phyloP scores from a whole-genome alignment of 2,329 filamentous ascomycete genomes.

The Pezizomycotina sp. region DNA sequence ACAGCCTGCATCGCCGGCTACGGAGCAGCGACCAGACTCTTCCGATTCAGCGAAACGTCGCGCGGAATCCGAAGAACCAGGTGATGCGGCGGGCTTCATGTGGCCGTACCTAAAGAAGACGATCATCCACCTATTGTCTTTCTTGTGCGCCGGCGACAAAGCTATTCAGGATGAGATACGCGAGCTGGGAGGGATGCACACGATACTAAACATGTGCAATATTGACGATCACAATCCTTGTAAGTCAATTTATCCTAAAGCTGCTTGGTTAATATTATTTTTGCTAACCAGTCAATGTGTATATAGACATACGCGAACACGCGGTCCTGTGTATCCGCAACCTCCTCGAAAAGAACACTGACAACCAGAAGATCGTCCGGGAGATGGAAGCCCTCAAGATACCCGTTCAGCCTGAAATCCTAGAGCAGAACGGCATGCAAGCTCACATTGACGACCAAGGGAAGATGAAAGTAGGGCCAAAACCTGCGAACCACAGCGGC shows the following conservation, averaged over 20 bases:
- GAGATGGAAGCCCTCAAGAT: conserved; percentile 24
- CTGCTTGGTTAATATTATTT: background rate
- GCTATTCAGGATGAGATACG: conserved; percentile 23
- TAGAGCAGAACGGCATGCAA: conserved; percentile 25
- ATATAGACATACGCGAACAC: conserved; percentile 25
- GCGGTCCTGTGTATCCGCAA: conserved; percentile 24
- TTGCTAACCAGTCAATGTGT: background rate
- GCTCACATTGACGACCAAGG: conserved; percentile 26
- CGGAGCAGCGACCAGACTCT: too few species aligned
- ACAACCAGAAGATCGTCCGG: conserved; percentile 23
- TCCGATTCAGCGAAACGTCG: too few species aligned
- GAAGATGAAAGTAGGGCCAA: conserved; percentile 21
- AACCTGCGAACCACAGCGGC: conserved; percentile 1
- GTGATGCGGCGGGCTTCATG: conserved; percentile 25
- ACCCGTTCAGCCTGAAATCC: conserved; percentile 24
- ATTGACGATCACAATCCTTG: conserved; percentile 26
- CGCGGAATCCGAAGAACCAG: too few species aligned
- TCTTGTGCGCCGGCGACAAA: conserved; percentile 22
- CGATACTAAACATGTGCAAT: conserved; percentile 24
- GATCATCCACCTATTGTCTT: conserved; percentile 21
- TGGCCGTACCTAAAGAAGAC: conserved; percentile 26
- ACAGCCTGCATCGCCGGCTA: too few species aligned
- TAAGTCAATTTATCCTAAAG: conserved; percentile 12
- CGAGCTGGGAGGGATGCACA: conserved; percentile 21
- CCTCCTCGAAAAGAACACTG: conserved; percentile 22